Evolutionary conservation across 768 basidiomycete species (phyloP).

Genomic region (Botryobasidium botryosum): DNA sequence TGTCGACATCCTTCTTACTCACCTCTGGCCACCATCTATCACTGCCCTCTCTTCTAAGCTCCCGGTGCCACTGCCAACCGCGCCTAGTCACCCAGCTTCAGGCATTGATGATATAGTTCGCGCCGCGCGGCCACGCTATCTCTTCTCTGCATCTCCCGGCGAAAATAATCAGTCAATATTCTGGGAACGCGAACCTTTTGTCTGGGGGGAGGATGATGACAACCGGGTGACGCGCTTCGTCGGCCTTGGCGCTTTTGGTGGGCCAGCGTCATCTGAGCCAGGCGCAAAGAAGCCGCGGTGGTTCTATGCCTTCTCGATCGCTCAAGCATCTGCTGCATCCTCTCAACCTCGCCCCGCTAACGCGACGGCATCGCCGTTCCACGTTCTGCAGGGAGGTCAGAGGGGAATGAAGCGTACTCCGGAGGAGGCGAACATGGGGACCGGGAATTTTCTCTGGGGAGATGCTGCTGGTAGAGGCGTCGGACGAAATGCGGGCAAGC

Average conservation of each 20-base stretch:
- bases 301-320: slow-evolving; percentile 92
- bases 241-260: slow-evolving; percentile 77
- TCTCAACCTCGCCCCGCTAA: slow-evolving; percentile 35
- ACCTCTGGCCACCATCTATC: slow-evolving; percentile 56
- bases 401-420: too few species aligned
- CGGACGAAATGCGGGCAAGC: too few species aligned
- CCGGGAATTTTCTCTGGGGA: slow-evolving; percentile 16
- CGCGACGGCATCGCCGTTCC: slow-evolving; percentile 27
- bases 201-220: slow-evolving; percentile 45
- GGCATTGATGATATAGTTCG: slow-evolving; percentile 49
- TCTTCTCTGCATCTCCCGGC: slow-evolving; percentile 55
- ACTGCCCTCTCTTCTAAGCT: slow-evolving; percentile 40
- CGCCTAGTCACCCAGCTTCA: slow-evolving; percentile 26
- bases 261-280: slow-evolving; percentile 24
- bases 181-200: slow-evolving; percentile 90
- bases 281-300: slow-evolving; percentile 78
- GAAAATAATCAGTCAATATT: slow-evolving; percentile 37
- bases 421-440: too few species aligned
- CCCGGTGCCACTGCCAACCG: slow-evolving; percentile 34
- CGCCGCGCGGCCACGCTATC: slow-evolving; percentile 67
- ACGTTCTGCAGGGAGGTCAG: too few species aligned
- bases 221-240: slow-evolving; percentile 64
- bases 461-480: slow-evolving; percentile 15
- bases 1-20: slow-evolving; percentile 70
- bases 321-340: slow-evolving; percentile 30